Evolutionary conservation across 129 eudicot species (phyloP), one percentile per base, ranked within the genome.

Genomic region (Erigeron canadensis): DNA sequence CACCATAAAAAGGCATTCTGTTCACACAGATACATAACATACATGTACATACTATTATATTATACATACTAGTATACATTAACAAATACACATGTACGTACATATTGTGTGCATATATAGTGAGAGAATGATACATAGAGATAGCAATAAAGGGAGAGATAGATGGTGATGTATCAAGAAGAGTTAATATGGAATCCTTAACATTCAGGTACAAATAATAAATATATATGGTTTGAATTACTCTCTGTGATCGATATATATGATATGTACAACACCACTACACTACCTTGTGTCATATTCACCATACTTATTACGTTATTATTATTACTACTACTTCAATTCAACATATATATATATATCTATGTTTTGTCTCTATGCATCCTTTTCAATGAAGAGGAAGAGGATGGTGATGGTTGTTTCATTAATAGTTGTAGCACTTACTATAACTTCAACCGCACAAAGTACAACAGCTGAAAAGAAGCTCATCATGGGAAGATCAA

Each of bases 111-210:
- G 13, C 2, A 21, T 42, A 51, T 37, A 67, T 4, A 64, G 11
- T 41, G 19, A 66, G 22, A 8, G 21, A 38, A 5, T 50, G 47
- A 67, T 56, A 56, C 10, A 59, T 4, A 59, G 18, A 69, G 56
- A 70, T 47, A 62, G 56, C 39, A 65, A 37, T 45, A 44, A 41
- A 63, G 67, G 57, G 46, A 11, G 71, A 62, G 46, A 51, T 42
- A 51, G 76, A 70, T 61, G 76, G 62, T 70, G 81, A 70, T 77
- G 76, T 70, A 70, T 77, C 65, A 70, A 17, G 53, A 23, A 38
- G 77, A 70, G 67, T 78, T 70, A 71, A 70, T 71, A 51, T n/a
- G n/a, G 67, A 78, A 78, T 78, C 77, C 77, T 78, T 78, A 78
- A 78, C 77, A 78, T 78, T 66, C 77, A 78, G 82, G 82, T 78